Evolutionary conservation across 2,329 filamentous ascomycete genomes (phyloP).

Genomic region (Pezicula radicicola): DNA sequence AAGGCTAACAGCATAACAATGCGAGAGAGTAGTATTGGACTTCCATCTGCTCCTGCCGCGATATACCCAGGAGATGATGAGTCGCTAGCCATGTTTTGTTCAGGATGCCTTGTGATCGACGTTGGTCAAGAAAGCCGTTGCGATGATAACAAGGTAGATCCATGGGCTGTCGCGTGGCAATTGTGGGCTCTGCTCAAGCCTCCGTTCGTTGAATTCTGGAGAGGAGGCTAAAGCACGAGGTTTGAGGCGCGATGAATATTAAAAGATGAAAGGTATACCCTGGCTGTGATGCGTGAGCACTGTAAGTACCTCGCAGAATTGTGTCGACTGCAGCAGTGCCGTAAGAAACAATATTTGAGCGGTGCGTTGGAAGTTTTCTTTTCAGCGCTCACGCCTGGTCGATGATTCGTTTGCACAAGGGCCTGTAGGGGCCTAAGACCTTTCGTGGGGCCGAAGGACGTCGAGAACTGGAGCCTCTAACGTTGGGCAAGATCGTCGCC

Average conservation of each 20-base stretch:
- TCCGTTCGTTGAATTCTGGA: not conserved
- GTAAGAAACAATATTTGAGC: too few species aligned
- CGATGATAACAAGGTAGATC: not conserved
- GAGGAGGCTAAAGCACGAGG: not conserved
- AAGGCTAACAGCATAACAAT: not conserved
- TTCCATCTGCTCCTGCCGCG: not conserved
- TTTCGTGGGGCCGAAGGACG: too few species aligned
- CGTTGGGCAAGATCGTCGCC: not conserved
- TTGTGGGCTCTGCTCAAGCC: not conserved
- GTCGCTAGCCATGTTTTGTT: too few species aligned
- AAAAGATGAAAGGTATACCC: not conserved
- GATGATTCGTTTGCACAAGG: too few species aligned
- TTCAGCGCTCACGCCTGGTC: too few species aligned
- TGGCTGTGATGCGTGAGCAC: too few species aligned
- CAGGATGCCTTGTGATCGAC: too few species aligned
- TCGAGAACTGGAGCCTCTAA: not conserved
- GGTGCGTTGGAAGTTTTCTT: not conserved
- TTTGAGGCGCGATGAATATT: not conserved
- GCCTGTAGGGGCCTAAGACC: too few species aligned
- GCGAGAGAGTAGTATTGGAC: not conserved
- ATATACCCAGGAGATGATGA: not conserved
- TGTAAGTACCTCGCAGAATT: too few species aligned
- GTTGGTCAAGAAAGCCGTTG: not conserved
- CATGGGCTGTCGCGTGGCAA: conserved; percentile 1
- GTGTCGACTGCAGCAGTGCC: too few species aligned